Conservation (phyloP, 1,139 yeast species). For the Kodamaea suecica region DNA sequence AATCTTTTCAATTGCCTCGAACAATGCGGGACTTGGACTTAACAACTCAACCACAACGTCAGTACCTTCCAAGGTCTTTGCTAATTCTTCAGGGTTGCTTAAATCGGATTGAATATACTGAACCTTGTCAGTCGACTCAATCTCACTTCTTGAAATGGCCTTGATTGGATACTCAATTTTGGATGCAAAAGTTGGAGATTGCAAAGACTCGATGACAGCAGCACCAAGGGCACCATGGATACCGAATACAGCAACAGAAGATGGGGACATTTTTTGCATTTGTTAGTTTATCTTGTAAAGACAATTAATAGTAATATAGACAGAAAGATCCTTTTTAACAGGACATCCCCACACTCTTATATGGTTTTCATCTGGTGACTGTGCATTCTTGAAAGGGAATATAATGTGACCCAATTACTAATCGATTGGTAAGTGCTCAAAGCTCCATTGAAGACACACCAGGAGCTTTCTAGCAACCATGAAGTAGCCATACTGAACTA, state of each 20-base stretch:
- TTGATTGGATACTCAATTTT: constrained; percentile 49
- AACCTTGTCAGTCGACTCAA: constrained; percentile 34
- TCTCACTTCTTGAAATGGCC: constrained; percentile 46
- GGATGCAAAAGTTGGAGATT: constrained; percentile 39
- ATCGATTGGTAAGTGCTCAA: too few relatives aligned
- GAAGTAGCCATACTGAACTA: too few relatives aligned
- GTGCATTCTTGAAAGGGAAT: too few relatives aligned
- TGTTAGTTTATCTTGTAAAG: too few relatives aligned
- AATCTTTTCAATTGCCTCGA: constrained; percentile 29
- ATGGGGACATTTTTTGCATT: too few relatives aligned
- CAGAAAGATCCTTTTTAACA: too few relatives aligned
- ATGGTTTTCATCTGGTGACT: too few relatives aligned
- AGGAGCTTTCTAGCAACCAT: too few relatives aligned
- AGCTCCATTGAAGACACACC: too few relatives aligned
- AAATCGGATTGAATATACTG: constrained; percentile 37
- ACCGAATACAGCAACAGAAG: constrained; percentile 51
- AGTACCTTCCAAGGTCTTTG: constrained; percentile 40
- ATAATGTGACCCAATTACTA: too few relatives aligned
- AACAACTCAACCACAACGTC: constrained; percentile 52
- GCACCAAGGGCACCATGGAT: constrained; percentile 51
- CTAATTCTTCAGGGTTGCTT: constrained; percentile 21
- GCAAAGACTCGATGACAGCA: constrained; percentile 44
- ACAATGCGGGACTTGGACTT: constrained; percentile 23
- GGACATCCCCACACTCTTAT: too few relatives aligned
- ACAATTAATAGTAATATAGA: too few relatives aligned